A percentile compares a stretch with the other conserved stretches of the same genome.
phyloP scores from a whole-genome alignment of 345 rosid species.

The Passiflora organensis region DNA sequence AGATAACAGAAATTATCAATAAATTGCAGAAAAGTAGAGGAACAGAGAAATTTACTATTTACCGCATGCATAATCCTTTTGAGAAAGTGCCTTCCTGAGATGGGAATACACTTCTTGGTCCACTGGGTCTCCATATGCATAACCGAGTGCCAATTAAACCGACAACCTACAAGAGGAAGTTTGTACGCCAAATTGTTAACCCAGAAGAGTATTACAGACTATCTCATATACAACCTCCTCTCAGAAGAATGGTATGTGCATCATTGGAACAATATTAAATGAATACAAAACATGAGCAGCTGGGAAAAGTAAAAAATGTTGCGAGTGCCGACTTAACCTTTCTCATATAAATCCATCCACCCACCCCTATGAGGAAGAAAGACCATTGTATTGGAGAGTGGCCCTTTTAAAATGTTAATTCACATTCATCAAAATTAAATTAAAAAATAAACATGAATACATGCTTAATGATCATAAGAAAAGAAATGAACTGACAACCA shows the following conservation, averaged over 20 bases:
- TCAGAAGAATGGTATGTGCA: neutral
- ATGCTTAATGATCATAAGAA: too few species aligned
- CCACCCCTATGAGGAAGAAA: too few species aligned
- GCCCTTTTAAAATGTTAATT: too few species aligned
- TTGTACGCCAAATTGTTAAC: neutral
- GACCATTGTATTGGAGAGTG: too few species aligned
- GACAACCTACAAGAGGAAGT: conserved; percentile 52
- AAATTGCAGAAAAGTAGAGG: neutral
- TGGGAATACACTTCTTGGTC: conserved; percentile 69
- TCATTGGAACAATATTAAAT: neutral
- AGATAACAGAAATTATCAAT: too few species aligned
- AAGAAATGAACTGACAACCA: too few species aligned
- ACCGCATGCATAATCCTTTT: conserved; percentile 90
- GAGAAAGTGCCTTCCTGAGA: conserved; percentile 59
- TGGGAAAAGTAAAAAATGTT: too few species aligned
- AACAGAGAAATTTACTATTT: conserved; percentile 14
- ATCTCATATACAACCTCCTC: neutral
- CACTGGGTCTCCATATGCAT: conserved; percentile 84
- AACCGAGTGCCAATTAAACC: conserved; percentile 77
- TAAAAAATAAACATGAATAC: too few species aligned
- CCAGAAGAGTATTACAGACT: neutral
- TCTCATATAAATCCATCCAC: too few species aligned
- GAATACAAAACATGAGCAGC: neutral
- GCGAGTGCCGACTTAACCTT: too few species aligned
- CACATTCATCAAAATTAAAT: too few species aligned